Evolutionary conservation across 1,284 basidiomycete genomes (phyloP).

Genomic region (Cryptococcus sp.): DNA sequence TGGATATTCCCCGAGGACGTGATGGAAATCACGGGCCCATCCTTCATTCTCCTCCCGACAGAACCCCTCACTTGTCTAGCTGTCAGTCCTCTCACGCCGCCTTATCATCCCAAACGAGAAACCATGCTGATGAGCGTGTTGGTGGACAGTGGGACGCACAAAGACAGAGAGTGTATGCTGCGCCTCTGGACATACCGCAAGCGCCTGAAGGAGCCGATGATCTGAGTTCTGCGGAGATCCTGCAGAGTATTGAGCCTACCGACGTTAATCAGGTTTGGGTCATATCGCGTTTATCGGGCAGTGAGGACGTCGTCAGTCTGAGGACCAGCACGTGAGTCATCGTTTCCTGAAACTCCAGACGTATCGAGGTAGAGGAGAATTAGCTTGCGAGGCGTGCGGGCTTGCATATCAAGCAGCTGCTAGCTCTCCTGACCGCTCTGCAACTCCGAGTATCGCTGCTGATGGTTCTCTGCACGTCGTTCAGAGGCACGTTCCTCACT

Average conservation of each 20-base stretch:
- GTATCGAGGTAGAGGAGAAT: too few species aligned
- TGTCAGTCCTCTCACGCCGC: constrained; percentile 27
- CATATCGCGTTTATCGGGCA: constrained; percentile 56
- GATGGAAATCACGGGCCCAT: constrained; percentile 53
- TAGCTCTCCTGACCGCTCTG: background rate
- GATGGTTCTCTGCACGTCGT: background rate
- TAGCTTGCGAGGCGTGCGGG: background rate
- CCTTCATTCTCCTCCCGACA: constrained; percentile 51
- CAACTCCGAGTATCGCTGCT: background rate
- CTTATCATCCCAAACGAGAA: background rate
- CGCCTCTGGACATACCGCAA: constrained; percentile 48
- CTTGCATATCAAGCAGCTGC: background rate
- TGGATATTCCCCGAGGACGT: constrained; percentile 54
- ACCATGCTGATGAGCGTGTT: background rate
- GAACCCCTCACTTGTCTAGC: constrained; percentile 47
- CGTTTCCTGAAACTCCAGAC: background rate
- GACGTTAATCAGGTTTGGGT: constrained; percentile 59
- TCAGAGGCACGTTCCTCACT: constrained; percentile 52
- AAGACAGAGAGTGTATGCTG: constrained; percentile 48
- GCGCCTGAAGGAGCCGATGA: constrained; percentile 51
- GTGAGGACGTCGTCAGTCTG: constrained; percentile 54
- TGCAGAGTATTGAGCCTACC: constrained; percentile 50
- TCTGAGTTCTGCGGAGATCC: constrained; percentile 40
- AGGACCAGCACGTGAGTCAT: constrained; percentile 48
- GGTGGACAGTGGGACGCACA: constrained; percentile 44